These are phyloP conservation scores for Silybum marianum DNA, from an alignment of 129 eudicot species.

Conservation along the genomic window DNA sequence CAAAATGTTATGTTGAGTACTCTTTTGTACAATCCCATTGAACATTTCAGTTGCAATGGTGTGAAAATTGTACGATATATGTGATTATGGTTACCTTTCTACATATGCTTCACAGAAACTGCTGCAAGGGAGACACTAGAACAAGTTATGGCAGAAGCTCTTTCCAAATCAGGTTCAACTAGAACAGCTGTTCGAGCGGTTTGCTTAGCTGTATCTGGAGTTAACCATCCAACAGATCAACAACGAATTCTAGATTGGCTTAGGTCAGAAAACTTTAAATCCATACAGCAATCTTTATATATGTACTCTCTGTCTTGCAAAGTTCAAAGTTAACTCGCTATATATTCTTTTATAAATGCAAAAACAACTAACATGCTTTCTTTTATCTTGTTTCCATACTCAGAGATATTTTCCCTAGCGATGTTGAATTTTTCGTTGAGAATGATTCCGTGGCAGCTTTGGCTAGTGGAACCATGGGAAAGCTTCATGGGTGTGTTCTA, in stretches of 20 bases:
- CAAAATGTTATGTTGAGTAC: not conserved
- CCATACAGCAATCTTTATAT: not conserved
- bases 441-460: constrained; percentile 99
- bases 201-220: constrained; percentile 94
- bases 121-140: constrained; percentile 92
- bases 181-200: constrained; percentile 81
- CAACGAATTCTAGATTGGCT: constrained; percentile 75
- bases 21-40: not conserved
- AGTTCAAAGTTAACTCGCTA: not conserved
- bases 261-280: constrained; percentile 43
- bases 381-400: constrained; percentile 13
- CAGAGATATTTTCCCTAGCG: constrained; percentile 78
- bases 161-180: constrained; percentile 62
- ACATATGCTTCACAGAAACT: constrained; percentile 50
- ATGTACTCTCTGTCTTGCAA: not conserved
- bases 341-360: not conserved
- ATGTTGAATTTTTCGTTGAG: constrained; percentile 67
- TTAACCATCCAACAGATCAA: constrained; percentile 91
- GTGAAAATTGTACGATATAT: not conserved
- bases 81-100: constrained; percentile 11
- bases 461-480: constrained; percentile 98
- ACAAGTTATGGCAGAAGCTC: constrained; percentile 87
- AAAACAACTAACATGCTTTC: not conserved
- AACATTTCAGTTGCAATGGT: constrained; percentile 1
- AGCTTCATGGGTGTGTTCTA: constrained; percentile 95